These are phyloP conservation scores for Bacterosira constricta DNA, from an alignment of 108 stramenopile genomes.

Conservation along the genomic window DNA sequence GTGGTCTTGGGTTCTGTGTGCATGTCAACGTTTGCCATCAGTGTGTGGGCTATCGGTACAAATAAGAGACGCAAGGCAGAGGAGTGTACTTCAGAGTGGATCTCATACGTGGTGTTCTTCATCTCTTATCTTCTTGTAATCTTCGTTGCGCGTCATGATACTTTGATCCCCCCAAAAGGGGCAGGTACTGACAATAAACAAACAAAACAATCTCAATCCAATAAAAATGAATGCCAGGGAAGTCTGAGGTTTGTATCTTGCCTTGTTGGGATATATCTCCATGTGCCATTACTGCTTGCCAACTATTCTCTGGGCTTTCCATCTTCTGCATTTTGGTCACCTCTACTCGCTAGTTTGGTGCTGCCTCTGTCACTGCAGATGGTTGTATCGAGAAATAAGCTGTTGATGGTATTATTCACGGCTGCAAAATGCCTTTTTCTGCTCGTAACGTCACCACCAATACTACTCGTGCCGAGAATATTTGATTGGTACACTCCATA, in stretches of 20 bases:
- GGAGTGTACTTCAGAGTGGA: neutral
- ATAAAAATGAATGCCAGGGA: conserved; percentile 37
- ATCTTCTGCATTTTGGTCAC: conserved; percentile 73
- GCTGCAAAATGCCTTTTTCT: conserved; percentile 34
- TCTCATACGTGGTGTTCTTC: neutral
- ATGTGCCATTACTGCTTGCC: conserved; percentile 74
- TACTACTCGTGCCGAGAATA: conserved; percentile 59
- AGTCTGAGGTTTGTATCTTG: conserved; percentile 72
- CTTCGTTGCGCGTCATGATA: neutral
- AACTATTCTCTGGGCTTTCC: conserved; percentile 75
- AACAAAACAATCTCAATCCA: too few species aligned
- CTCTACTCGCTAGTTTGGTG: conserved; percentile 62
- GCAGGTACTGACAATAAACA: neutral
- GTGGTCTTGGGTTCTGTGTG: conserved; percentile 21
- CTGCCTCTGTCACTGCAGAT: conserved; percentile 15
- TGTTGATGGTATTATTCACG: neutral
- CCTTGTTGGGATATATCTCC: conserved; percentile 60
- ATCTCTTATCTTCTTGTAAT: neutral
- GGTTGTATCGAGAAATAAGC: neutral
- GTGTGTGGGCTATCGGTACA: neutral
- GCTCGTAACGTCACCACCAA: conserved; percentile 53
- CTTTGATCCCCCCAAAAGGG: neutral
- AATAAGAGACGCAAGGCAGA: neutral
- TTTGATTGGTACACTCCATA: conserved; percentile 60
- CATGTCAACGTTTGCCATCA: conserved; percentile 9